phyloP scores from a whole-genome alignment of 176 grass and related monocot genomes.

The Avena eriantha region DNA sequence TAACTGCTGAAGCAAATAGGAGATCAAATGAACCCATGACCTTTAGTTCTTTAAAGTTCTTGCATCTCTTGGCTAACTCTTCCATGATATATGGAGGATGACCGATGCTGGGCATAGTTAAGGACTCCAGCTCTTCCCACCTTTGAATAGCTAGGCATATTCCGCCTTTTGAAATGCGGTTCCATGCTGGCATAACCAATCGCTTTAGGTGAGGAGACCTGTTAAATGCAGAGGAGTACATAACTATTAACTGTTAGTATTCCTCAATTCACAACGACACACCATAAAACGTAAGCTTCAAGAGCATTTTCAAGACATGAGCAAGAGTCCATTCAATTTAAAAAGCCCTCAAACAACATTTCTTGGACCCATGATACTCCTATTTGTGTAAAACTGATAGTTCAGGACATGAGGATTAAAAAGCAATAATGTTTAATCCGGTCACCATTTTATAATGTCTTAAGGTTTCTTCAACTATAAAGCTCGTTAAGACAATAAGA shows the following conservation, averaged over 20 bases:
- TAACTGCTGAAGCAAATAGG: slow-evolving; percentile 64
- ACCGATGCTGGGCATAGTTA: slow-evolving; percentile 86
- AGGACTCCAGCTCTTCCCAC: slow-evolving; percentile 79
- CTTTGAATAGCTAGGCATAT: slow-evolving; percentile 80
- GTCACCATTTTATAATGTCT: slow-evolving; percentile 16
- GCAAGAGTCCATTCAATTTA: slow-evolving; percentile 11
- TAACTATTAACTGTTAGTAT: neutral
- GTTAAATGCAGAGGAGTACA: slow-evolving; percentile 34
- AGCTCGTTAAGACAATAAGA: neutral
- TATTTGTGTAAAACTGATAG: slow-evolving; percentile 17
- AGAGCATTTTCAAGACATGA: slow-evolving; percentile 20
- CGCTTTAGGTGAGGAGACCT: slow-evolving; percentile 82
- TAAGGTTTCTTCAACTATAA: neutral
- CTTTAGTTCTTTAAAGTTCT: slow-evolving; percentile 88
- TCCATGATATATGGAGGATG: slow-evolving; percentile 85
- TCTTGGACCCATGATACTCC: neutral
- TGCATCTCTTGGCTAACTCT: slow-evolving; percentile 81
- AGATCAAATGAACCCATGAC: slow-evolving; percentile 87
- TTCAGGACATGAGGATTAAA: slow-evolving; percentile 5
- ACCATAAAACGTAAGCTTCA: slow-evolving; percentile 20
- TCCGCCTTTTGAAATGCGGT: slow-evolving; percentile 73
- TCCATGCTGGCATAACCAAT: slow-evolving; percentile 97
- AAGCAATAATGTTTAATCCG: neutral
- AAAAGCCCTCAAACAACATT: slow-evolving; percentile 19
- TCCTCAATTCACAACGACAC: slow-evolving; percentile 26